Conservation (phyloP, 2,329 filamentous ascomycete genomes). For the Scopulariopsis brevicaulis region DNA sequence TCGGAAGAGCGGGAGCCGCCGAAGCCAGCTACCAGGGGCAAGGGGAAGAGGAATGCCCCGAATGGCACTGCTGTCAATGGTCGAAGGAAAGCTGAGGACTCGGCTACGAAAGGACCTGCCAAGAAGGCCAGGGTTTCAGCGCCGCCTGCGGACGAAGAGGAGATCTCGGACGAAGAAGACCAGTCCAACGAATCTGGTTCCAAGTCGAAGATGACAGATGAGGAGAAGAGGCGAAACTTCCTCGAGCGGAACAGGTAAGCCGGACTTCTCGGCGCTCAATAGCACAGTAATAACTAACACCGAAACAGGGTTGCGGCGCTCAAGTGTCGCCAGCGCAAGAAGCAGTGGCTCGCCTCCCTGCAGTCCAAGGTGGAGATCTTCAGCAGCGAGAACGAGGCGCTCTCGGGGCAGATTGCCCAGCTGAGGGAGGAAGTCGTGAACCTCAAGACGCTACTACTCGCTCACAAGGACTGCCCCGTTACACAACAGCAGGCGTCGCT, state of each 20-base stretch:
- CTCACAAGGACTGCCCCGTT: slow-evolving; percentile 93
- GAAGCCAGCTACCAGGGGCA: slow-evolving; percentile 54
- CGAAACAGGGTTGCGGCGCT: slow-evolving; percentile 72
- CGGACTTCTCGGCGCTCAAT: background rate
- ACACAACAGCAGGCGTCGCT: slow-evolving; percentile 65
- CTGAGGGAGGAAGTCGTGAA: slow-evolving; percentile 90
- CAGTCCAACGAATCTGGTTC: slow-evolving; percentile 42
- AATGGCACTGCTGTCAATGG: slow-evolving; percentile 40
- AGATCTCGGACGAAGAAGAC: slow-evolving; percentile 36
- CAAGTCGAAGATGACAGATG: slow-evolving; percentile 85
- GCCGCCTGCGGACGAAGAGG: slow-evolving; percentile 11
- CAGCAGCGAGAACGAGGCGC: slow-evolving; percentile 78
- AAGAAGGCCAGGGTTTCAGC: slow-evolving; percentile 61
- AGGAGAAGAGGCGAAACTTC: slow-evolving; percentile 98
- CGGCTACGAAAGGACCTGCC: slow-evolving; percentile 46
- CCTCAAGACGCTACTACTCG: slow-evolving; percentile 81
- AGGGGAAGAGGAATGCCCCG: slow-evolving; percentile 53
- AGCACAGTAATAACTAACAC: slow-evolving; percentile 11
- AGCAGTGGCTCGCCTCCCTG: slow-evolving; percentile 94
- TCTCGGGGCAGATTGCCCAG: slow-evolving; percentile 73
- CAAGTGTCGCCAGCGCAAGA: slow-evolving; percentile 96
- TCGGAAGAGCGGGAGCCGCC: slow-evolving; percentile 63
- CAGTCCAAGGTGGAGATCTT: slow-evolving; percentile 93
- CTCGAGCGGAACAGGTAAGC: slow-evolving; percentile 86
- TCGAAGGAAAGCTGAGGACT: slow-evolving; percentile 67